Evolutionary conservation across 2,329 filamentous ascomycete genomes (phyloP).

Genomic region (Colletotrichum orbiculare): DNA sequence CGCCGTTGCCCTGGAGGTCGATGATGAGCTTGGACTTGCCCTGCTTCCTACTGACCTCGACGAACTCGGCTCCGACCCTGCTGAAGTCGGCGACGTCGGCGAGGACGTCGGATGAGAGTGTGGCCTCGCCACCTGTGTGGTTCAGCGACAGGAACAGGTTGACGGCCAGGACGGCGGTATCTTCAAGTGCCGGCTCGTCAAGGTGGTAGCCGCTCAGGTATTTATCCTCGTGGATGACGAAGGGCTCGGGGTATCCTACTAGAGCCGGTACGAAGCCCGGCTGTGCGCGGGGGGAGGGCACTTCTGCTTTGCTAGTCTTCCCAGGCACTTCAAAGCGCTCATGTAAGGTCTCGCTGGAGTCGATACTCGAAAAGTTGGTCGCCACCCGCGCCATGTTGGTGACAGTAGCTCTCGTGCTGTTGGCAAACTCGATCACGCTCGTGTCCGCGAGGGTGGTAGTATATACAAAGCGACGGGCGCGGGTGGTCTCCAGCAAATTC

Average conservation of each 20-base stretch:
- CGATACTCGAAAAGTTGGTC: constrained; percentile 29
- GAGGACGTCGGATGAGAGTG: not conserved
- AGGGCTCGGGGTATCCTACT: constrained; percentile 29
- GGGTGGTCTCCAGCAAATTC: constrained; percentile 5
- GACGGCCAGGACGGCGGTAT: constrained; percentile 34
- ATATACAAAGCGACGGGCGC: constrained; percentile 4
- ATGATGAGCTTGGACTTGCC: constrained; percentile 71
- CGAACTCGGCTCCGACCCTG: constrained; percentile 46
- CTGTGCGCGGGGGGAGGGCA: not conserved
- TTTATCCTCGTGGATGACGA: constrained; percentile 23
- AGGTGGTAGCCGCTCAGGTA: constrained; percentile 35
- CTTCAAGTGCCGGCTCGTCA: not conserved
- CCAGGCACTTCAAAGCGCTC: constrained; percentile 26
- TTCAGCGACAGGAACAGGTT: constrained; percentile 22
- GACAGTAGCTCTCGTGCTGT: constrained; percentile 21
- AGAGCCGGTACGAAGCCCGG: not conserved
- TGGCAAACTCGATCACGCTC: constrained; percentile 35
- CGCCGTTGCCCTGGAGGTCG: constrained; percentile 71
- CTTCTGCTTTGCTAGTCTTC: not conserved
- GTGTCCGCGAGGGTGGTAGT: constrained; percentile 23
- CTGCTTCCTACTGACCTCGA: constrained; percentile 55
- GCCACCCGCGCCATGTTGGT: constrained; percentile 23
- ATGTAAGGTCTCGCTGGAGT: constrained; percentile 28
- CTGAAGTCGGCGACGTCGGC: constrained; percentile 19
- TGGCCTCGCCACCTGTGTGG: not conserved